phyloP scores from a whole-genome alignment of 768 basidiomycete species.

The Amanita subjunquillea region DNA sequence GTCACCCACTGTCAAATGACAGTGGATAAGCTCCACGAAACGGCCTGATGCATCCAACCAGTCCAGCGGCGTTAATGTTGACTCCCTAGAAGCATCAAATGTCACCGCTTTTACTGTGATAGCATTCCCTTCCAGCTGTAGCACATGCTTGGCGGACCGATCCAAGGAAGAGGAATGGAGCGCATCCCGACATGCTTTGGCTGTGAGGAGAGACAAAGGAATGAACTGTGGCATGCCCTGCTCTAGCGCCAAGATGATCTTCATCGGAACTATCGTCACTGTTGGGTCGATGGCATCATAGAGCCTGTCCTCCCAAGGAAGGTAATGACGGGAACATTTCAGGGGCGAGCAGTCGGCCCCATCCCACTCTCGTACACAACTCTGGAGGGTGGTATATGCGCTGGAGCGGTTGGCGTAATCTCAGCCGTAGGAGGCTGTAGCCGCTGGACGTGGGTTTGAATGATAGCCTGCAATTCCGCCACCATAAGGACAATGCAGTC shows the following conservation, averaged over 20 bases:
- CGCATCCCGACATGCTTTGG: background rate
- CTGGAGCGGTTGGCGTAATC: background rate
- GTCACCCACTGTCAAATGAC: background rate
- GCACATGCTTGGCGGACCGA: background rate
- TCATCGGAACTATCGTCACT: background rate
- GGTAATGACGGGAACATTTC: background rate
- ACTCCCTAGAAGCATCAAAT: background rate
- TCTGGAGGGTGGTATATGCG: background rate
- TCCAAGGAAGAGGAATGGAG: background rate
- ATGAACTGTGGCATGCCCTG: background rate
- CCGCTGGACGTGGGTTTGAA: background rate
- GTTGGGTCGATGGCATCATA: background rate
- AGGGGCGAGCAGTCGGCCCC: background rate
- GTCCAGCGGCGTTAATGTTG: background rate
- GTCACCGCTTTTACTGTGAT: background rate
- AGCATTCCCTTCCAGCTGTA: background rate
- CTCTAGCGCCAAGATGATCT: background rate
- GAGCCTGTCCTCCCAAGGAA: background rate
- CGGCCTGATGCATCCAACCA: background rate
- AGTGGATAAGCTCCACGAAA: background rate
- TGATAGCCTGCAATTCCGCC: background rate
- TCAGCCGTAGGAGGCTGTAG: background rate
- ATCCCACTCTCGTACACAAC: background rate
- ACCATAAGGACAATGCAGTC: background rate
- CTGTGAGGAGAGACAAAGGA: background rate